Evolutionary conservation across 768 basidiomycete genomes (phyloP), one percentile per base, ranked within the genome.

Genomic region (Nidularia pulvinata): DNA sequence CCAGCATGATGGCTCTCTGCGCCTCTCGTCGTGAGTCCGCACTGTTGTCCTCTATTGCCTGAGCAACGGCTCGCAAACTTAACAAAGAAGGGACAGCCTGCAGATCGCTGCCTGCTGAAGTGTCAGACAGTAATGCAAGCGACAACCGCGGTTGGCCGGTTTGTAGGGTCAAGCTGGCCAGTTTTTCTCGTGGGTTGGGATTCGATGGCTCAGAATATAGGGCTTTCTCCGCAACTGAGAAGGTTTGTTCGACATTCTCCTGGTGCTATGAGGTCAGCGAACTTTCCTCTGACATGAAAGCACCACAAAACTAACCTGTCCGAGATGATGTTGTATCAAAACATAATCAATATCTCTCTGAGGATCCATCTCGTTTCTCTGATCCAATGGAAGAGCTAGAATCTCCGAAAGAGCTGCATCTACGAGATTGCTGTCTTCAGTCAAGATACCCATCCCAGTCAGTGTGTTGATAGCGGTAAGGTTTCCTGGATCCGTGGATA

Each of bases 371-470:
- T 76, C 68, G 46, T 77, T 75, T 51, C 88, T 77, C 57, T 82
- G 76, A 54, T 93, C 85, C 14, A 86, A 62, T 0, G 93, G 82
- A 22, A 94, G 73, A 0, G 81, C 73, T 16, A 88, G 75, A 14
- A 96, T 81, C 65, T 97, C 94, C 0, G 89, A 86, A 10, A 95
- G 71, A 0, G 93, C 89, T 1, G 94, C 95, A 65, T 95, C 92
- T 25, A 95, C 78, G 16, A 97, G 78, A 35, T 78, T 80, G 34
- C 89, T 85, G 60, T 96, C 94, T 34, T 78, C 77, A 3, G 88
- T 88, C 50, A 95, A 69, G 52, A 94, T 85, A 9, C 92, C 94
- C 83, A 97, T 93, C n/a, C 89, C 90, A 0, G 91, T 90, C 1
- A 98, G 80, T 0, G 86, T 81, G 46, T 88, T 91, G 66, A 96